These are phyloP conservation scores for Pleurotus cornucopiae DNA, from an alignment of 768 basidiomycete species.

Conservation along the genomic window DNA sequence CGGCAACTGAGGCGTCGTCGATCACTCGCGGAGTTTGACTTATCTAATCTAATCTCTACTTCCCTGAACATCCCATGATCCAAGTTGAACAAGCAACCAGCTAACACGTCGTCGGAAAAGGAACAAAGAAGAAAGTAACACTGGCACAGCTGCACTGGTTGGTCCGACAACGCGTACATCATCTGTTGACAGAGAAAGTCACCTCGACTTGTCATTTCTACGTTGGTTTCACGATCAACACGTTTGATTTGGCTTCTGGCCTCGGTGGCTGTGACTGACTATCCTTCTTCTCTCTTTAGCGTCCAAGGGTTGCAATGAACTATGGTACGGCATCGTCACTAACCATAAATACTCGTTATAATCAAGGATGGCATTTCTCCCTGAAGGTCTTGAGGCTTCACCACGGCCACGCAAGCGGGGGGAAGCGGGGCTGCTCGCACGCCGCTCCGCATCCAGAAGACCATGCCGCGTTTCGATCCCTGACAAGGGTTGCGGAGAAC, in stretches of 20 bases:
- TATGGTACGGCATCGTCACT: no score
- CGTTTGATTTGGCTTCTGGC: not conserved
- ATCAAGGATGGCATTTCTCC: not conserved
- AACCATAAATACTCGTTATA: no score
- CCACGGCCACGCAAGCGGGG: not conserved
- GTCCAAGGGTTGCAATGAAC: no score
- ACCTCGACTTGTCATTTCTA: no score
- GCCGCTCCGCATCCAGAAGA: not conserved
- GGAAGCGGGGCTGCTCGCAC: not conserved
- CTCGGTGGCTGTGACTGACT: constrained; percentile 4
- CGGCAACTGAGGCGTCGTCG: not conserved
- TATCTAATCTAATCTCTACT: constrained; percentile 3
- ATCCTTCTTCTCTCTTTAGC: not conserved
- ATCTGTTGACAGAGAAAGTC: no score
- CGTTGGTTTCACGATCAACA: no score
- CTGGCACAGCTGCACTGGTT: no score
- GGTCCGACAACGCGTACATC: no score
- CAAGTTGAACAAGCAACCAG: not conserved
- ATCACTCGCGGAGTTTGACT: constrained; percentile 1
- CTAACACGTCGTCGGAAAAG: no score
- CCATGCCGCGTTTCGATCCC: not conserved
- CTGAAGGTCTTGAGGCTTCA: not conserved
- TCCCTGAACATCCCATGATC: not conserved
- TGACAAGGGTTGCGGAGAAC: constrained; percentile 7
- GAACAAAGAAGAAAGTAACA: no score